phyloP scores from a whole-genome alignment of 192 early-diverging fungal genomes.

The Bifiguratus adelaidae region DNA sequence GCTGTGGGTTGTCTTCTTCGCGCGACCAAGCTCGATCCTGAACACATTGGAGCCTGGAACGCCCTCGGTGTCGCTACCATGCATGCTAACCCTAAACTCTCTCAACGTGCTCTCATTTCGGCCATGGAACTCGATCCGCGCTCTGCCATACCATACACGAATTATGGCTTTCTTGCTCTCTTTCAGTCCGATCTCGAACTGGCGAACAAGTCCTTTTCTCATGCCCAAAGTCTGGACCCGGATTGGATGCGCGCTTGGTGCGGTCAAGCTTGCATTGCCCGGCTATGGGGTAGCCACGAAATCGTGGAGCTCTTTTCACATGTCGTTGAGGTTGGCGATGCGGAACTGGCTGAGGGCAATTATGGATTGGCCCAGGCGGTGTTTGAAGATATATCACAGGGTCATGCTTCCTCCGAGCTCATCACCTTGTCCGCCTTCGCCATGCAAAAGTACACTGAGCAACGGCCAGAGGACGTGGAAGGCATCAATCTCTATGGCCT shows the following conservation, averaged over 20 bases:
- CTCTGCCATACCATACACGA: conserved; percentile 62
- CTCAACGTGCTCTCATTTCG: conserved; percentile 80
- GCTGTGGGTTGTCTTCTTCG: conserved; percentile 38
- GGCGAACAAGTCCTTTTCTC: conserved; percentile 57
- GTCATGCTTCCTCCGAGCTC: conserved; percentile 8
- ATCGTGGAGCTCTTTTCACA: conserved; percentile 66
- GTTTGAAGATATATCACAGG: conserved; percentile 16
- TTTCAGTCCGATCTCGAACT: conserved; percentile 62
- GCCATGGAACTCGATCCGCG: conserved; percentile 57
- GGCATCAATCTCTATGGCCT: conserved; percentile 64
- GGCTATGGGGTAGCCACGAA: conserved; percentile 36
- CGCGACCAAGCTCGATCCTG: conserved; percentile 51
- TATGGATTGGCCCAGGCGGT: conserved; percentile 46
- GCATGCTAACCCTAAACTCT: conserved; percentile 32
- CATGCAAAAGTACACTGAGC: conserved; percentile 56
- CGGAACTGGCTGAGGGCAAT: conserved; percentile 42
- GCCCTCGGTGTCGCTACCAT: conserved; percentile 55
- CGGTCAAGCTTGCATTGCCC: conserved; percentile 76
- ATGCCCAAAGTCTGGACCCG: conserved; percentile 66
- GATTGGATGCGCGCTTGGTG: conserved; percentile 71
- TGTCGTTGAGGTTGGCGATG: conserved; percentile 57
- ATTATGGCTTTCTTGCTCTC: conserved; percentile 75
- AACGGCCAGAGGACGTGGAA: conserved; percentile 35
- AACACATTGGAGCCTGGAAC: conserved; percentile 52
- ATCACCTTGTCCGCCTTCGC: conserved; percentile 44